Conservation (phyloP, 2,329 filamentous ascomycete genomes). For the Pseudogymnoascus sp. region DNA sequence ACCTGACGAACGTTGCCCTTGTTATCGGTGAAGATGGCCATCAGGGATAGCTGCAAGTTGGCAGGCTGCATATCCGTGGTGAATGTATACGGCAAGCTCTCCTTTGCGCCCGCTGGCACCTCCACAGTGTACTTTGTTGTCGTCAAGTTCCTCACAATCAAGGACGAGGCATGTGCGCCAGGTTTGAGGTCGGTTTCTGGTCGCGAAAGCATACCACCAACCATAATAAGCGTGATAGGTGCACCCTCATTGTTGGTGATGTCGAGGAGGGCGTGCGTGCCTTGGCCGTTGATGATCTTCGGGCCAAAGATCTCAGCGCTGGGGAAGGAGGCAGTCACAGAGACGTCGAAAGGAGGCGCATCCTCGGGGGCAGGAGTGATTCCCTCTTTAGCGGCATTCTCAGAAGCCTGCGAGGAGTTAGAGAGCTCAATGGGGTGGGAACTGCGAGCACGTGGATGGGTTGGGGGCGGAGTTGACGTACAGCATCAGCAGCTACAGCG, state of each 20-base stretch:
- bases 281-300: slow-evolving; percentile 87
- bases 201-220: slow-evolving; percentile 64
- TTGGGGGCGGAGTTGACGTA: slow-evolving; percentile 37
- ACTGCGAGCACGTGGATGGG: slow-evolving; percentile 21
- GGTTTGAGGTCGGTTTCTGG: slow-evolving; percentile 36
- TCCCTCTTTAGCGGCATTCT: slow-evolving; percentile 16
- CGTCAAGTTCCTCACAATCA: slow-evolving; percentile 78
- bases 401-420: slow-evolving; percentile 13
- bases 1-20: slow-evolving; percentile 68
- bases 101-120: slow-evolving; percentile 67
- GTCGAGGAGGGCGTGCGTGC: slow-evolving; percentile 74
- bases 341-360: slow-evolving; percentile 51
- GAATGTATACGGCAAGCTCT: slow-evolving; percentile 75
- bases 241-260: slow-evolving; percentile 76
- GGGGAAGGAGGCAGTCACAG: slow-evolving; percentile 55
- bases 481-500: slow-evolving; percentile 53
- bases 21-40: slow-evolving; percentile 62
- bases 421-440: slow-evolving; percentile 15
- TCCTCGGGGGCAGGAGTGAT: slow-evolving; percentile 15
- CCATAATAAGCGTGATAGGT: slow-evolving; percentile 65
- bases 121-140: slow-evolving; percentile 63
- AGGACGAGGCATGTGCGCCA: slow-evolving; percentile 40
- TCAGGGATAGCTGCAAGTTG: slow-evolving; percentile 71
- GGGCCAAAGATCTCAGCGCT: slow-evolving; percentile 75
- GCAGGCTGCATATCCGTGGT: slow-evolving; percentile 87